These are phyloP conservation scores for Helianthus annuus DNA, from an alignment of 129 eudicot genomes.

Conservation along the genomic window HanXRQr2.0-SUNRISE NC_035437.2:97492490-97492989, in stretches of 20 bases:
- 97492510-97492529: slow-evolving; percentile 82
- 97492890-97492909: no score
- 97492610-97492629: slow-evolving; percentile 77
- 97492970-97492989: no score
- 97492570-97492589: slow-evolving; percentile 62
- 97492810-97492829: no score
- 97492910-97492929: no score
- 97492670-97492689: slow-evolving; percentile 72
- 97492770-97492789: no score
- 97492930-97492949: no score
- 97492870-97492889: no score
- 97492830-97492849: no score
- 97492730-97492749: slow-evolving; percentile 62
- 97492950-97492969: no score
- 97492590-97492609: slow-evolving; percentile 86
- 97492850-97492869: no score
- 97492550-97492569: slow-evolving; percentile 54
- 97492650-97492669: slow-evolving; percentile 50
- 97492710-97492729: slow-evolving; percentile 79
- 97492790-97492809: no score
- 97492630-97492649: slow-evolving; percentile 62
- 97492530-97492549: slow-evolving; percentile 84
- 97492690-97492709: slow-evolving; percentile 64
- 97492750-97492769: no score
- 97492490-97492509: slow-evolving; percentile 62